Base-by-base conservation (phyloP, 1,139 yeast genomes). In the Taiozyma sp. region DNA sequence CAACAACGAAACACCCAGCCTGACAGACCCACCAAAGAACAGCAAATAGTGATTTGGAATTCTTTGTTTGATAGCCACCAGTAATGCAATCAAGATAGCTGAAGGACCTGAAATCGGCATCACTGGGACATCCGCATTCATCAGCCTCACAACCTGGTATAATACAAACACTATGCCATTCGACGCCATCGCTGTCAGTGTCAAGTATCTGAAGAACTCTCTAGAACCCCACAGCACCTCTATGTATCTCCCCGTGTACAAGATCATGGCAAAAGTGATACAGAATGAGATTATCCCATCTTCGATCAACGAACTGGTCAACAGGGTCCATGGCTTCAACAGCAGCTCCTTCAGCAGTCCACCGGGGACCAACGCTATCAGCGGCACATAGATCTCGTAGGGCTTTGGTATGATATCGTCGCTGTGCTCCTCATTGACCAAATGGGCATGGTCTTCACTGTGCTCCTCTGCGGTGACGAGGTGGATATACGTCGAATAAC, bases 11-110 rank as follows among this genome's bases (percentile, higher is more conserved):
- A 75, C 76, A 49, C 70, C 69, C 21, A 75, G 58, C 41, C 78
- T 61, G 24, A 75, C 49, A 44, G 65, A 66, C 2, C 77, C 77
- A 50, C 70, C 68, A 55, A 74, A 68, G 46, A 74, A 67, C 29
- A 74, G 59, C 45, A 75, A 60, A 54, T 74, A 74, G 59, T 75
- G 79, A 50, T 69, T 68, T 21, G 76, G 70, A 19, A 75, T 73
- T 41, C 79, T 58, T 59, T 75, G 79, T 53, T 74, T 74, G 6
- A 73, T 66, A 5, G 78, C 77, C 13, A 74, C 73, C 11, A 75
- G 60, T 34, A 74, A 62, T 19, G 75, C 77, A 67, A 74, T 71
- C 35, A 69, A 42, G 3, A 59, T 47, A 16, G 52, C 50, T 4
- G 53, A 44, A 9, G 58, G 47, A 2, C 62, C 61, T 6, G 61